Evolutionary conservation across 768 basidiomycete genomes (phyloP), one percentile per base, ranked within the genome.

Genomic region (Lactifluus pinguis): DNA sequence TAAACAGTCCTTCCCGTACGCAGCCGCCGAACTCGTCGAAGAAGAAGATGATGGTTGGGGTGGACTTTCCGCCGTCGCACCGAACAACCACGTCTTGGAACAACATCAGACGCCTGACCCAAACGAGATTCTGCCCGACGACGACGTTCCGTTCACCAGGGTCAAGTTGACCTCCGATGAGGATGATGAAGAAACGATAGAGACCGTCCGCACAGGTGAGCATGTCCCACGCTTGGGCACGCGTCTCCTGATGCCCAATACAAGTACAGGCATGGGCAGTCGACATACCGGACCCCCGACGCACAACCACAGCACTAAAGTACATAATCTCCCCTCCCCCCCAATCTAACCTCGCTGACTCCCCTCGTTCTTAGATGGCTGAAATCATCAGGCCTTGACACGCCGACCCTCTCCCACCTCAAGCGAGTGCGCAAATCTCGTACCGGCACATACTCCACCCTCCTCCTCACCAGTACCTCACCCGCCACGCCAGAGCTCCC

Each of bases 191-290:
- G 81, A 84, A 66, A 79, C 80, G 2, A 65, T 79, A 0, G 78
- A 76, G 19, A 77, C 79, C 19, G 75, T 90, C 57, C 77, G 78
- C 50, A 87, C 82, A 65, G 73, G 86, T 82, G 70, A 56, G 74
- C 69, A 45, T 17, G 45, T 57, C 32, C 38, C 36, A 32, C 29
- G n/a, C 57, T 42, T 54, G n/a, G 10, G 14, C 49, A 50, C 39
- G 49, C 42, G 54, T 44, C 52, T 48, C 47, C 49, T 41, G 53
- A 38, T 56, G 50, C 60, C 51, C 36, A 51, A 51, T 53, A 19
- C 38, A 42, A 91, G 89, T 83, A 41, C 75, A 80, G 50, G 87
- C 84, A 56, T 92, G 90, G 90, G 85, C 83, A 19, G 84, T 89
- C 17, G 86, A 91, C 68, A 77, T 92, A 17, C 80, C 81, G 4